phyloP scores from a whole-genome alignment of 805 yeast genomes.

The Candida bentonensis region DNA sequence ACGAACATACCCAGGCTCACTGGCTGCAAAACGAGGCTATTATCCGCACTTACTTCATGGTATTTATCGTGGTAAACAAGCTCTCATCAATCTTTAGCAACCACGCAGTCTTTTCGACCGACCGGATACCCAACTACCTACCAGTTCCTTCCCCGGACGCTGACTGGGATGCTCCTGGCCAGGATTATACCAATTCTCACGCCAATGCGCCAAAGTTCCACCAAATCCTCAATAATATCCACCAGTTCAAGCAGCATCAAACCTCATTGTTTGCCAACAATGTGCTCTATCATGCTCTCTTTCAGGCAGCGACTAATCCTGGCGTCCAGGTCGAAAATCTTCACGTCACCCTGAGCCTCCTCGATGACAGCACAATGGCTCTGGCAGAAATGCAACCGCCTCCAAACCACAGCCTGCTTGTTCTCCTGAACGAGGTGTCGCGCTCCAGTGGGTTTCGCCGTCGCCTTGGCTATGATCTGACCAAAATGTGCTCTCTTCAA shows the following conservation, averaged over 20 bases:
- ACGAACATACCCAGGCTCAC: slow-evolving; percentile 7
- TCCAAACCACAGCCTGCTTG: neutral
- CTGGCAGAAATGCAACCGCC: neutral
- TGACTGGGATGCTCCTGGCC: neutral
- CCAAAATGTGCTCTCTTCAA: neutral
- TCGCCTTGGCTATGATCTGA: neutral
- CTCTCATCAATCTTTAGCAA: slow-evolving; percentile 9
- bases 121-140: slow-evolving; percentile 5
- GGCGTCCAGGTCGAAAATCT: neutral
- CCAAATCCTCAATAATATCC: neutral
- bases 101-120: slow-evolving; percentile 8
- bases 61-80: slow-evolving; percentile 8
- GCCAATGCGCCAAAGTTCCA: neutral
- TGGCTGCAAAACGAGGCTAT: slow-evolving; percentile 18
- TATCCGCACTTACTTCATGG: slow-evolving; percentile 10
- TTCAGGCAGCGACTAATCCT: neutral
- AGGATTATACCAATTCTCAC: neutral
- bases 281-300: neutral
- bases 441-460: neutral
- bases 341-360: neutral
- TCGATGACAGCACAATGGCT: neutral
- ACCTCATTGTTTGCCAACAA: neutral
- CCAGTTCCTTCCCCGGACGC: neutral
- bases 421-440: neutral
- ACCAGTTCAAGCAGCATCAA: neutral